Evolutionary conservation across 2,329 filamentous ascomycete genomes (phyloP).

Genomic region (Phaeosphaeriaceae sp.): DNA sequence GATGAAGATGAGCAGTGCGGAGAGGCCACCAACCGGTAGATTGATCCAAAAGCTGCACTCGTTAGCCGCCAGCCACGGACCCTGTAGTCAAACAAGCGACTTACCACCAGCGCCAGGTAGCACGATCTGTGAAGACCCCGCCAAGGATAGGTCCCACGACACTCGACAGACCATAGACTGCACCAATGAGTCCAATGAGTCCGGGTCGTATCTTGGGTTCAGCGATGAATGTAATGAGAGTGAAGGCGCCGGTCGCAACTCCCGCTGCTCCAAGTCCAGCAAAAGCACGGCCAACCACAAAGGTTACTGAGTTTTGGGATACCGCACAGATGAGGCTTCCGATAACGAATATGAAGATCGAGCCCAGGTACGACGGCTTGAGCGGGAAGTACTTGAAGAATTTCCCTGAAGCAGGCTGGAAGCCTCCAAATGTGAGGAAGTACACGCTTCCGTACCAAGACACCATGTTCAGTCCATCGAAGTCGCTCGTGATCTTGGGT

Average conservation of each 20-base stretch:
- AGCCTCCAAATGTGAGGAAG: constrained; percentile 52
- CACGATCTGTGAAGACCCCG: constrained; percentile 48
- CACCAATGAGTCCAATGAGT: constrained; percentile 47
- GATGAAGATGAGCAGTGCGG: constrained; percentile 49
- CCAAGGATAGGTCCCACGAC: constrained; percentile 53
- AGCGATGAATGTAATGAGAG: constrained; percentile 53
- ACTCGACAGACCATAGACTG: constrained; percentile 42
- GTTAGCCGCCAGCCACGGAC: neutral
- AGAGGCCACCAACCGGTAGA: constrained; percentile 53
- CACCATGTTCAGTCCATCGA: constrained; percentile 25
- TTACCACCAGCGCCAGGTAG: constrained; percentile 52
- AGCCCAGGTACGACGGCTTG: constrained; percentile 45
- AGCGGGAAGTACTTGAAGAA: constrained; percentile 54
- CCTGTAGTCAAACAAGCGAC: neutral
- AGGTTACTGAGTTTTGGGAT: constrained; percentile 41
- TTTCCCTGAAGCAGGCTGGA: constrained; percentile 57
- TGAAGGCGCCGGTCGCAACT: constrained; percentile 39
- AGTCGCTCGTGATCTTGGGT: constrained; percentile 37
- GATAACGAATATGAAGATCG: constrained; percentile 59
- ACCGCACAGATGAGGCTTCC: constrained; percentile 62
- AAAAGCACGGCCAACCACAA: constrained; percentile 52
- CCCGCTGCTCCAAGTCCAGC: constrained; percentile 49
- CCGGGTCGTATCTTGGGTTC: constrained; percentile 50
- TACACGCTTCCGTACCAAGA: constrained; percentile 46
- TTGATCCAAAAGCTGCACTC: constrained; percentile 51